phyloP scores from a whole-genome alignment of 768 basidiomycete species.

The Panaeolus papilionaceus region DNA sequence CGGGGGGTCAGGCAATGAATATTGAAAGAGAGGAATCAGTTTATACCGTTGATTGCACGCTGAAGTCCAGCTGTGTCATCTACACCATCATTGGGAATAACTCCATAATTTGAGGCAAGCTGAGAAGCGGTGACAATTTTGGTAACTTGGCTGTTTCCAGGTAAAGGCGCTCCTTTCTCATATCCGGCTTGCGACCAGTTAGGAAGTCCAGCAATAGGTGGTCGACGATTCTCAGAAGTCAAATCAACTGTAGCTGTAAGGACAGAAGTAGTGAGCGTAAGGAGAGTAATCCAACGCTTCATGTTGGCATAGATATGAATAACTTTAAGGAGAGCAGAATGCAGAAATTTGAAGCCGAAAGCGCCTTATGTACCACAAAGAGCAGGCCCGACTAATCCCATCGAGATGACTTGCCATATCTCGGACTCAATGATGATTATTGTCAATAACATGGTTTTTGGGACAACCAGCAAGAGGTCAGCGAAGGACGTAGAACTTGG shows the following conservation, averaged over 20 bases:
- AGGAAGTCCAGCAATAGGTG: constrained; percentile 4
- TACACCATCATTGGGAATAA: not conserved
- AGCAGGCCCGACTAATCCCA: not conserved
- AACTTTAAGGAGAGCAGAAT: not conserved
- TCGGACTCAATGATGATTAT: not conserved
- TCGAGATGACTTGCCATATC: not conserved
- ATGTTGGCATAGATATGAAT: not conserved
- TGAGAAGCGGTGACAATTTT: not conserved
- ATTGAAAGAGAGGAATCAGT: not conserved
- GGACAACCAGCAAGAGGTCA: not conserved
- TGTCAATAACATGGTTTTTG: not conserved
- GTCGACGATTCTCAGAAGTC: constrained; percentile 2
- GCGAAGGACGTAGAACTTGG: not conserved
- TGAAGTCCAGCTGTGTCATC: constrained; percentile 5
- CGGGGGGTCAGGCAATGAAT: not conserved
- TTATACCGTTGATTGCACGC: constrained; percentile 7
- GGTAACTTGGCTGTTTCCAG: not conserved
- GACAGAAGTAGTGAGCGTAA: not conserved
- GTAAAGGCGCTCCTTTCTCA: not conserved
- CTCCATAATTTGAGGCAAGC: not conserved
- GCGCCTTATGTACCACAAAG: not conserved
- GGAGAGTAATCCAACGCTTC: not conserved
- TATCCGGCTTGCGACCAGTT: constrained; percentile 4
- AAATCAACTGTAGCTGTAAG: not conserved
- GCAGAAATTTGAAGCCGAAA: not conserved